Evolutionary conservation across 2,329 filamentous ascomycete species (phyloP), one percentile per base, ranked within the genome.

Genomic region (Neonectria coccinea): DNA sequence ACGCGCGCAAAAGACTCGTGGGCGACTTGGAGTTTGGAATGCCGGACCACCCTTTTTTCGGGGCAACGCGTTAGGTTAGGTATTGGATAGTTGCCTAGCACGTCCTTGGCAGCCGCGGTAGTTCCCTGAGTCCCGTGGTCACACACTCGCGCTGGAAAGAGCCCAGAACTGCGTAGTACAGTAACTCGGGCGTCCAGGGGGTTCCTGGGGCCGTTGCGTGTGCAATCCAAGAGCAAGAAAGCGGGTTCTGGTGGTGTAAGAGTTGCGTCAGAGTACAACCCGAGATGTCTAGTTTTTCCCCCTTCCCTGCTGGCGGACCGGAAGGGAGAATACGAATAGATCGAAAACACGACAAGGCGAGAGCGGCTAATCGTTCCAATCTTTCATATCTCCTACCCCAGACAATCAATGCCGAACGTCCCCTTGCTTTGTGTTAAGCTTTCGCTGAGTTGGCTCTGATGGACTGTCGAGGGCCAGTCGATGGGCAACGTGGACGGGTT

Each of bases 401-500:
- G 69, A 72, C 57, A 48, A 57, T 67, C 61, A 56, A 59, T 20
- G 39, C 64, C 39, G n/a, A 11, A 55, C 20, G 47, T 50, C 47
- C 59, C 70, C 29, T 29, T 29, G 25, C 25, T 25, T 25, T 25
- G 25, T 25, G 25, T 59, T 63, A 66, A 56, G 41, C 27, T 53
- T 20, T 7, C 41, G 55, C 39, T 36, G 18, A 29, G 42, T 25
- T 29, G 33, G 52, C 56, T 52, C 11, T 41, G 52, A 44, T 57
- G 59, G 56, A 65, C 36, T 29, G 56, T 67, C 52, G 66, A 67
- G 64, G 65, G 65, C 72, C 72, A 74, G 66, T 74, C 66, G 64
- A 72, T 70, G 45, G 42, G 53, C 67, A 74, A 74, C 72, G 72
- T 74, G 72, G 70, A 59, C 45, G 41, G 48, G 47, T 42, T 42